These are phyloP conservation scores for Xylaria polymorpha DNA, from an alignment of 2,329 filamentous ascomycete species.

Conservation along the genomic window DNA sequence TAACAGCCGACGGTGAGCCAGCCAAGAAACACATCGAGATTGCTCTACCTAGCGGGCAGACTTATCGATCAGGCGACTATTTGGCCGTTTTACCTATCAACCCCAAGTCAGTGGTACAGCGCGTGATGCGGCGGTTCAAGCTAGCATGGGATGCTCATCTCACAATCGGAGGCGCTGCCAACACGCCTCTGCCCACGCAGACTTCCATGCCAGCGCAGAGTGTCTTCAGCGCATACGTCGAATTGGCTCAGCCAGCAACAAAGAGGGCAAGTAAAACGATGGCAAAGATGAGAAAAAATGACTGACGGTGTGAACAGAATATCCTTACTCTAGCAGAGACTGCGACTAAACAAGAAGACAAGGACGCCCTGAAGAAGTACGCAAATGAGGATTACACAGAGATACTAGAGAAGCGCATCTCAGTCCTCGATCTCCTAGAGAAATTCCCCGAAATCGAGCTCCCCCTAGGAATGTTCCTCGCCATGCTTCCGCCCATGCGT, in stretches of 20 bases:
- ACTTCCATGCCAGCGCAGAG: slow-evolving; percentile 70
- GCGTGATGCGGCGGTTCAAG: slow-evolving; percentile 73
- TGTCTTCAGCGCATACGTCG: slow-evolving; percentile 76
- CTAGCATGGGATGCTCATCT: slow-evolving; percentile 76
- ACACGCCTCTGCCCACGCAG: slow-evolving; percentile 65
- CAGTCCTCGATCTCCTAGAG: slow-evolving; percentile 76
- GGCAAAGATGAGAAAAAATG: neutral
- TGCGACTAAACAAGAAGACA: slow-evolving; percentile 43
- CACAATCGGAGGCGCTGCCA: slow-evolving; percentile 65
- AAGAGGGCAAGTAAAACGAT: slow-evolving; percentile 62
- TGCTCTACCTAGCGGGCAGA: slow-evolving; percentile 71
- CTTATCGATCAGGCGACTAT: slow-evolving; percentile 80
- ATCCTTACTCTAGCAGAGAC: slow-evolving; percentile 50
- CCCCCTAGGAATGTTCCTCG: slow-evolving; percentile 74
- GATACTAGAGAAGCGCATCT: slow-evolving; percentile 67
- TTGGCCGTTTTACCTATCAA: slow-evolving; percentile 80
- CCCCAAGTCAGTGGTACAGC: slow-evolving; percentile 67
- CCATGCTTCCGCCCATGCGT: slow-evolving; percentile 80
- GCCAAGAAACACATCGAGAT: slow-evolving; percentile 75
- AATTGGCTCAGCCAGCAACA: slow-evolving; percentile 77
- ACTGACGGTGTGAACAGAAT: slow-evolving; percentile 51
- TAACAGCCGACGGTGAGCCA: slow-evolving; percentile 63
- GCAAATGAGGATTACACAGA: slow-evolving; percentile 60
- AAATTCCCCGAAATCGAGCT: slow-evolving; percentile 69
- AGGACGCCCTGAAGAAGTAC: slow-evolving; percentile 59